A percentile compares a stretch with the other conserved stretches of the same genome.
Conservation (phyloP, 805 yeast genomes). For the Blastobotrys parvus region DNA sequence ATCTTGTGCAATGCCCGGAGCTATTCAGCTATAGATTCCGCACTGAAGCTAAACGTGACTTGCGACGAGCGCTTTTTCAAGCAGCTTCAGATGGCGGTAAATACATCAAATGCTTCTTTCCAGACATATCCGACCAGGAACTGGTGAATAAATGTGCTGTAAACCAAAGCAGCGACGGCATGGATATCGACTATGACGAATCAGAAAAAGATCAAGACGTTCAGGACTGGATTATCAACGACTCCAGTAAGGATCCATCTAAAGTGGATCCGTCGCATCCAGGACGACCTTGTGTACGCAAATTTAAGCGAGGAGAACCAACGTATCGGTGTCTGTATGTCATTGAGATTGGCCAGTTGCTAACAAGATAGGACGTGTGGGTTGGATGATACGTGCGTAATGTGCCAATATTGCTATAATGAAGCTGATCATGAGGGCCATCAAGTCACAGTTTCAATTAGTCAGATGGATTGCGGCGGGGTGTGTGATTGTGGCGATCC, state of each 20-base stretch:
- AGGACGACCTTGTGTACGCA: constrained; percentile 64
- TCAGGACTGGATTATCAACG: constrained; percentile 14
- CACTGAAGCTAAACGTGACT: constrained; percentile 18
- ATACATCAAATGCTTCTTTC: constrained; percentile 34
- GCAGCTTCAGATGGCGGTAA: constrained; percentile 37
- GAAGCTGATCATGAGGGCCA: constrained; percentile 67
- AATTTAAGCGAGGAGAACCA: constrained; percentile 71
- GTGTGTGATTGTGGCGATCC: constrained; percentile 87
- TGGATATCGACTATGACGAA: background rate
- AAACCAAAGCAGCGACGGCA: constrained; percentile 15
- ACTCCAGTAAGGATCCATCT: constrained; percentile 19
- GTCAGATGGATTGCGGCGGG: constrained; percentile 57
- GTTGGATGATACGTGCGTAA: constrained; percentile 73
- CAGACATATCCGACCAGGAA: constrained; percentile 13
- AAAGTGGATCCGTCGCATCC: constrained; percentile 38
- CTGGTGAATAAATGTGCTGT: constrained; percentile 8
- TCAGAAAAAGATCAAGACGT: background rate
- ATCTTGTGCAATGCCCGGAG: constrained; percentile 25
- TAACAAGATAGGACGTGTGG: constrained; percentile 49
- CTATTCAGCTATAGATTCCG: constrained; percentile 21
- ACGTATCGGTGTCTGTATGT: constrained; percentile 54
- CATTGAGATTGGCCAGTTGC: background rate
- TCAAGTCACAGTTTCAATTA: constrained; percentile 53
- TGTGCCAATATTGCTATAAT: constrained; percentile 70
- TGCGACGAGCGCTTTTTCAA: constrained; percentile 36